phyloP scores from a whole-genome alignment of 805 yeast species.

The Candida krabiensis region DNA sequence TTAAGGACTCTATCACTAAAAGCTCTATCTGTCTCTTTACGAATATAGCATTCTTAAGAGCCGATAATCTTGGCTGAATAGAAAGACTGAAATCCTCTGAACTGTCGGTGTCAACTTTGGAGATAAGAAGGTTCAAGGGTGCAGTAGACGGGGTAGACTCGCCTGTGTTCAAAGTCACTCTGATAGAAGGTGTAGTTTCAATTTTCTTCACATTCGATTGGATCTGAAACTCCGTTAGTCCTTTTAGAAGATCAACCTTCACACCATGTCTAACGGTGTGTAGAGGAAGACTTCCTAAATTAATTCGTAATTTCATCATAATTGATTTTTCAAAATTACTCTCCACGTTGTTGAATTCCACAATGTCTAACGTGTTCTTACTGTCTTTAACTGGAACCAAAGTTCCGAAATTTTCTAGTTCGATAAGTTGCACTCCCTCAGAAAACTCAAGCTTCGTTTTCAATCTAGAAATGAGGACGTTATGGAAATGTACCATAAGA shows the following conservation, averaged over 20 bases:
- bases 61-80: slow-evolving; percentile 31
- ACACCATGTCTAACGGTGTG: slow-evolving; percentile 16
- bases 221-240: slow-evolving; percentile 6
- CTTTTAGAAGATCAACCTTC: slow-evolving; percentile 13
- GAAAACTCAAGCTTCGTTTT: slow-evolving; percentile 14
- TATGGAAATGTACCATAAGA: slow-evolving; percentile 18
- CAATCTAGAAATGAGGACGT: slow-evolving; percentile 18
- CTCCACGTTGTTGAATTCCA: slow-evolving; percentile 18
- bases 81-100: slow-evolving; percentile 21
- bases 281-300: slow-evolving; percentile 16
- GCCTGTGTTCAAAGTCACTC: slow-evolving; percentile 5
- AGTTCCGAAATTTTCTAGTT: slow-evolving; percentile 19
- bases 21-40: slow-evolving; percentile 39
- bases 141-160: slow-evolving; percentile 10
- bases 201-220: slow-evolving; percentile 4
- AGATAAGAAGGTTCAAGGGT: slow-evolving; percentile 23
- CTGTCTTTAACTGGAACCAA: slow-evolving; percentile 4
- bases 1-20: slow-evolving; percentile 25
- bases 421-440: slow-evolving; percentile 19
- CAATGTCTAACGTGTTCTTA: not conserved
- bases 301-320: slow-evolving; percentile 25
- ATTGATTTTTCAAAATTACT: slow-evolving; percentile 24
- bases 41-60: slow-evolving; percentile 34
- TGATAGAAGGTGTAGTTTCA: slow-evolving; percentile 10
- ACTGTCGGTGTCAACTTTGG: slow-evolving; percentile 16